Conservation (phyloP, 2,329 filamentous ascomycete genomes). For the Trichoderma atroviride region DNA sequence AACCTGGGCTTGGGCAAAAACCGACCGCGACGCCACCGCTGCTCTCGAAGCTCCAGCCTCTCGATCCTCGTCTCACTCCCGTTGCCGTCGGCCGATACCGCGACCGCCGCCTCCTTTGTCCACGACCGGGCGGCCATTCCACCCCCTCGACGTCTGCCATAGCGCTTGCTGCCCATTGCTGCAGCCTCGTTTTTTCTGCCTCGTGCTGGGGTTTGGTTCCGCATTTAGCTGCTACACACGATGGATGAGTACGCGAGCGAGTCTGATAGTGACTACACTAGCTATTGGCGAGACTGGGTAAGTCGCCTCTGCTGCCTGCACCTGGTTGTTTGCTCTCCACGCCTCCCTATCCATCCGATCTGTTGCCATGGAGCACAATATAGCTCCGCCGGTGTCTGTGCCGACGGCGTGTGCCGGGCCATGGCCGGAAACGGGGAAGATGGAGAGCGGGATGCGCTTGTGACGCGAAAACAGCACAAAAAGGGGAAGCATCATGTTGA, state of each 20-base stretch:
- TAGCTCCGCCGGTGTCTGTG: background rate
- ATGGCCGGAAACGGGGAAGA: background rate
- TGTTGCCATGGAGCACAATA: background rate
- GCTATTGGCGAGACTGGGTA: slow-evolving; percentile 99
- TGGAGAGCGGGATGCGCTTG: background rate
- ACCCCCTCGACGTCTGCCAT: background rate
- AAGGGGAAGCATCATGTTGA: background rate
- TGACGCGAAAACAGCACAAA: background rate
- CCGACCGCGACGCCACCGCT: background rate
- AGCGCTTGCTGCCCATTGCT: slow-evolving; percentile 31
- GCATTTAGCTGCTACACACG: slow-evolving; percentile 32
- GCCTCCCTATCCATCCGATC: background rate
- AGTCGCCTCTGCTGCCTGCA: slow-evolving; percentile 45
- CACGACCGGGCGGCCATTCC: background rate
- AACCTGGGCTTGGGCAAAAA: background rate
- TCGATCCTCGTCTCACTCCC: background rate
- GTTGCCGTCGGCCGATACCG: background rate
- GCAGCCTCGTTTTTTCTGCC: slow-evolving; percentile 7
- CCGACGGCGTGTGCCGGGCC: background rate
- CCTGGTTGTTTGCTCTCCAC: background rate
- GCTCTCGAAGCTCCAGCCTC: background rate
- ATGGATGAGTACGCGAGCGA: slow-evolving; percentile 99
- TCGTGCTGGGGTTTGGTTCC: slow-evolving; percentile 27
- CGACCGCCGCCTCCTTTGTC: background rate
- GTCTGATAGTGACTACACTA: slow-evolving; percentile 98